Conservation (phyloP, 2,329 filamentous ascomycete genomes). For the Venturia effusa region DNA sequence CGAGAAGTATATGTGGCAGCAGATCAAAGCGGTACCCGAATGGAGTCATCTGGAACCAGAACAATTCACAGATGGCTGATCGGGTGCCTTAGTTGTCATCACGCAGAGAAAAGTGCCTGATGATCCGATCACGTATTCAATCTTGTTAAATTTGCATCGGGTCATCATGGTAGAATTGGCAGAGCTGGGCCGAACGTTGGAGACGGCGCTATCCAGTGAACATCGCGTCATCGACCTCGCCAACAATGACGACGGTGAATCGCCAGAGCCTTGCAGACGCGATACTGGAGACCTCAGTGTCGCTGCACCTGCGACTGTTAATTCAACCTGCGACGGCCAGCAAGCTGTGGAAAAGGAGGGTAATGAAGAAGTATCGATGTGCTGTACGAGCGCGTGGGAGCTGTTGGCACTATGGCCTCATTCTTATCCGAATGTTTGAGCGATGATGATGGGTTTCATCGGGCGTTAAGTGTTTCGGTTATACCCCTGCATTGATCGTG, state of each 20-base stretch:
- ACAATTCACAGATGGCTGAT: conserved; percentile 15
- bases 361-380: not conserved
- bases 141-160: not conserved
- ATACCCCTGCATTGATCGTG: not conserved
- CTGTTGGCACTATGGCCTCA: not conserved
- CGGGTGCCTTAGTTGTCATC: not conserved
- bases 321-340: not conserved
- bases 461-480: not conserved
- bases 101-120: no score
- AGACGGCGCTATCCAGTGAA: not conserved
- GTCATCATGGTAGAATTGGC: not conserved
- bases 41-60: conserved; percentile 44
- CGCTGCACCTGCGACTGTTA: not conserved
- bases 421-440: not conserved
- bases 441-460: not conserved
- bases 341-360: not conserved
- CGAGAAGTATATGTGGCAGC: conserved; percentile 89
- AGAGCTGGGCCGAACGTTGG: not conserved
- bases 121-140: not conserved
- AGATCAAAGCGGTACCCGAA: conserved; percentile 84
- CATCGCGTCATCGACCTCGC: no score
- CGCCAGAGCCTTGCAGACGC: not conserved
- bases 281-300: not conserved
- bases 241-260: not conserved
- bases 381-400: not conserved